Evolutionary conservation across 2,329 filamentous ascomycete genomes (phyloP), one percentile per base, ranked within the genome.

Genomic region (Aspergillus felis): DNA sequence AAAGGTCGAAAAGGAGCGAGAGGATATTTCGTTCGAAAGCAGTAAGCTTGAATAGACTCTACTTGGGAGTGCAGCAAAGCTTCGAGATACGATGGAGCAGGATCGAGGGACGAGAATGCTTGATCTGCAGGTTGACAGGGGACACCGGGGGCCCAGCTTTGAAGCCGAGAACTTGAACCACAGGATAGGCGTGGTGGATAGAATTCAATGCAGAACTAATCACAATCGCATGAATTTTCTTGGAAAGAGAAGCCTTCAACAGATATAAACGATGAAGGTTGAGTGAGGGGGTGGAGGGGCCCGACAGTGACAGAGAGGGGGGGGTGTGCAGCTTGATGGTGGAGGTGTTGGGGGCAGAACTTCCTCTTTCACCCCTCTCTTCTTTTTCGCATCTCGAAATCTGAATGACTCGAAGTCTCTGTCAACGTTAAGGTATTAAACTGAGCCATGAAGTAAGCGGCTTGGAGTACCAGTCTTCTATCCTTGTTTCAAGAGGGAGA

Each of bases 91-190:
- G 52, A 55, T 48, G 50, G 54, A 58, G 35, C 32, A 20, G 17
- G 50, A 60, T 63, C 56, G 61, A 62, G 58, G 57, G 59, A 60
- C 62, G 44, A 24, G 50, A 58, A 58, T 55, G 61, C 59, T 62
- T 59, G 59, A 56, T 55, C 55, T 58, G 58, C 61, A 65, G 65
- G 63, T 67, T 55, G 57, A 64, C 64, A 66, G 57, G 59, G 62
- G 65, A 67, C 63, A 57, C 59, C 56, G 60, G 54, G 59, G 64
- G 62, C 65, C 68, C 68, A 66, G 55, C 53, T 65, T 68, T 61
- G 64, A 59, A 63, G 64, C 64, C 60, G 63, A 60, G 51, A 64
- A 61, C 53, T 65, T 59, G 59, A 63, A 17, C 28, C 50, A 51
- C 51, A 20, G 12, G 47, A 35, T 46, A 55, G 22, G 27, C 57